Evolutionary conservation across 108 stramenopile species (phyloP).

Genomic region (Conticribra weissflogii): DNA sequence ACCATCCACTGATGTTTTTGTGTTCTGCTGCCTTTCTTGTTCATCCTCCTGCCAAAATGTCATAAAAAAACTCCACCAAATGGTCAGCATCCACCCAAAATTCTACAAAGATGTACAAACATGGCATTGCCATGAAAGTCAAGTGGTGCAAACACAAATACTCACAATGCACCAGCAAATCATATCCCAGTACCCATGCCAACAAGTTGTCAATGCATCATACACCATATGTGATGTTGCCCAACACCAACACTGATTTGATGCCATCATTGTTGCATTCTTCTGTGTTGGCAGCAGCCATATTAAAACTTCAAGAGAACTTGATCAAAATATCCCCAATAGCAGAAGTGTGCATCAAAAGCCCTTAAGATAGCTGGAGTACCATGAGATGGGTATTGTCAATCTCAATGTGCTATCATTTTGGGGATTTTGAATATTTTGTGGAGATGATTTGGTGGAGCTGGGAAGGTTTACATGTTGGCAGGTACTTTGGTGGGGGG

Average conservation of each 20-base stretch:
- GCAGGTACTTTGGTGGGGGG: conserved; percentile 10
- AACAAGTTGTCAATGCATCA: conserved; percentile 98
- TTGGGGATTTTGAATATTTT: conserved; percentile 91
- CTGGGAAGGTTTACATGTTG: conserved; percentile 18
- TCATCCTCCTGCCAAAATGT: conserved; percentile 47
- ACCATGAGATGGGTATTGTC: conserved; percentile 71
- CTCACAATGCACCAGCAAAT: conserved; percentile 96
- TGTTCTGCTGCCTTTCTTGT: background rate
- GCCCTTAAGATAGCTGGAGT: conserved; percentile 97
- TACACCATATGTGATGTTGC: conserved; percentile 99
- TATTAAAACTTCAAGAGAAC: conserved; percentile 49
- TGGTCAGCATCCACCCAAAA: conserved; percentile 91
- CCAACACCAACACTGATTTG: conserved; percentile 80
- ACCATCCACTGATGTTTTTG: background rate
- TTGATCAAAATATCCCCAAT: conserved; percentile 92
- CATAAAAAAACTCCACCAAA: conserved; percentile 77
- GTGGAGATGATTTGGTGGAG: conserved; percentile 45
- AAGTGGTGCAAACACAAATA: conserved; percentile 97
- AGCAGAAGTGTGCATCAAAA: conserved; percentile 92
- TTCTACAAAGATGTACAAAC: conserved; percentile 99
- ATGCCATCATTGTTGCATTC: background rate
- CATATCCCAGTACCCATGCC: conserved; percentile 87
- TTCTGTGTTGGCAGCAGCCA: conserved; percentile 1
- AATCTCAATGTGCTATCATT: conserved; percentile 80
- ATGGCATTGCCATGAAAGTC: conserved; percentile 82